These are phyloP conservation scores for Cordyceps militaris DNA, from an alignment of 2,329 filamentous ascomycete genomes.

Conservation along the genomic window DNA sequence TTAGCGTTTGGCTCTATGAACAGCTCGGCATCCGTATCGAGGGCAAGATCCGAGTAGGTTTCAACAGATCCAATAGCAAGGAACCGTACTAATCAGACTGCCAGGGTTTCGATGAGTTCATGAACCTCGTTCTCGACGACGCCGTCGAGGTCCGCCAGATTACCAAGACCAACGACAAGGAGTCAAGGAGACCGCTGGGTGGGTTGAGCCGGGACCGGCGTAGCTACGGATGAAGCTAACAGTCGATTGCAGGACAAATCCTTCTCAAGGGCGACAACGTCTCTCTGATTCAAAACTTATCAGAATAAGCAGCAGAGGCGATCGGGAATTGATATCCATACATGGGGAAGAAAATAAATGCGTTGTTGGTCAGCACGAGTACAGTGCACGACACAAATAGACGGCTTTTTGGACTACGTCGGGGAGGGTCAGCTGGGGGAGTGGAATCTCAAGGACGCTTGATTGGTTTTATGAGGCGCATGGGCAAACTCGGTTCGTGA, in stretches of 20 bases:
- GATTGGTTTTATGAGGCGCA: slow-evolving; percentile 10
- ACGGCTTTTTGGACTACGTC: slow-evolving; percentile 6
- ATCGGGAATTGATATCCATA: not conserved
- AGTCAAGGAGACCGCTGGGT: slow-evolving; percentile 75
- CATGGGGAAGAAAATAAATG: not conserved
- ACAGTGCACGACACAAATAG: not conserved
- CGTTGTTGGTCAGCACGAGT: not conserved
- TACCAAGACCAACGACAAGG: slow-evolving; percentile 69
- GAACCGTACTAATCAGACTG: slow-evolving; percentile 49
- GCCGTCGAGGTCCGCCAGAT: slow-evolving; percentile 84
- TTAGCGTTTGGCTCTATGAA: slow-evolving; percentile 96
- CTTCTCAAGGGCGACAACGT: slow-evolving; percentile 85
- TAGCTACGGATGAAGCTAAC: not conserved
- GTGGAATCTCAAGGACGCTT: not conserved
- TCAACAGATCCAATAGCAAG: slow-evolving; percentile 36
- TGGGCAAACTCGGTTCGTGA: slow-evolving; percentile 3
- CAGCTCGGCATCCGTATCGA: slow-evolving; percentile 91
- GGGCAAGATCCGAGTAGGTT: slow-evolving; percentile 82
- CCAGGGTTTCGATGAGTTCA: slow-evolving; percentile 97
- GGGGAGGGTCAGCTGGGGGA: not conserved
- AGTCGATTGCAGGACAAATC: slow-evolving; percentile 61
- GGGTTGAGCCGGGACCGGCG: slow-evolving; percentile 23
- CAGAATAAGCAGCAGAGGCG: slow-evolving; percentile 45
- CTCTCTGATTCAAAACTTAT: slow-evolving; percentile 62
- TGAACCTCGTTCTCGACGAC: slow-evolving; percentile 96